Base-by-base conservation (phyloP, 2,329 filamentous ascomycete species). In the Cladosporium oxysporum region DNA sequence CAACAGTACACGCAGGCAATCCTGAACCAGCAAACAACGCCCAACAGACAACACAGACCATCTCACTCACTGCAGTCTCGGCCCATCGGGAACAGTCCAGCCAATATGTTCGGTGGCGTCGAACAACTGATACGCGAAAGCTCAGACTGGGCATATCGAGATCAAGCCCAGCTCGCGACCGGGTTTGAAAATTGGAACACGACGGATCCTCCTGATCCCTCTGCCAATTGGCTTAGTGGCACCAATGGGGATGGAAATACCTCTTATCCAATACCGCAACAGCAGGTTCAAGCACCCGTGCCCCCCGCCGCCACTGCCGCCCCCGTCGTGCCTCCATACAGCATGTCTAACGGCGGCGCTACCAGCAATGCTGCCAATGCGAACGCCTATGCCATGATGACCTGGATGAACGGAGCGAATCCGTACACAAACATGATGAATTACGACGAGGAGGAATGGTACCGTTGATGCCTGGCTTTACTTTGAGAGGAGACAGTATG, bases 161-260 rank as follows among this genome's bases (percentile, higher is more conserved):
- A 91, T 71, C 87, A 90, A 71, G 83, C 81, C 21, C 84, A 85
- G 59, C 77, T 90, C 4, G 87, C 85, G 0, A 75, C 84, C 4
- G 88, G 87, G 1, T 86, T 90, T 68, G 88, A 85, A 29, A 88
- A 87, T 64, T 90, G 88, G 87, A 79, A 79, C 63, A 57, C 67
- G 1, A n/a, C 58, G 11, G 62, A 65, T 6, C 28, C 29, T 6
- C 41, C 29, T 10, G 61, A 57, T 55, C 26, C 61, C 10, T 57
- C 61, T 14, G 23, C 23, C 10, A 55, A 26, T 31, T 63, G 61
- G 61, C 41, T 63, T 3, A 57, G 7, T 12, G 49, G 26, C 5
- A 7, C 49, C 5, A 55, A 31, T 2, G 61, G 33, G 14, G 61
- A 47, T 16, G 50, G 35, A 5, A 33, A 14, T 10, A 37, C 33